phyloP scores from a whole-genome alignment of 1,284 basidiomycete species.

The Schizophyllum commune region DNA sequence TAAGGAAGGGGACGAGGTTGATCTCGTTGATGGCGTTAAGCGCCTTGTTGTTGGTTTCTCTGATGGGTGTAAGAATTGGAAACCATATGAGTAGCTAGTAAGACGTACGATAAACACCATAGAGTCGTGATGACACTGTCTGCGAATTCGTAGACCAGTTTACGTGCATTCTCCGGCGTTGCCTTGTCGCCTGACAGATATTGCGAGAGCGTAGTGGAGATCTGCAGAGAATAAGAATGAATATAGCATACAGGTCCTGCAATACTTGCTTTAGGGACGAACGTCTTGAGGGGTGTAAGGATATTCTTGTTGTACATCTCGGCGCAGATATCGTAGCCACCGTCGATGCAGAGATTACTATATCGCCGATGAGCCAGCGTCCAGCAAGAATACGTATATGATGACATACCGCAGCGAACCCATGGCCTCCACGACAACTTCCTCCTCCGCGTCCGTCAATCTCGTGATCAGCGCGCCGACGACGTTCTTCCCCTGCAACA shows the following conservation, averaged over 20 bases:
- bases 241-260: not conserved
- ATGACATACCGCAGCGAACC: constrained; percentile 69
- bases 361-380: not conserved
- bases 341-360: constrained; percentile 91
- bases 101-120: constrained; percentile 87
- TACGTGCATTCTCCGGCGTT: constrained; percentile 60
- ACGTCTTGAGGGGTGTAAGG: constrained; percentile 63
- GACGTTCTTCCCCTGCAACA: constrained; percentile 87
- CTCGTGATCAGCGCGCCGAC: constrained; percentile 82
- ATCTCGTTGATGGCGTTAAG: constrained; percentile 80
- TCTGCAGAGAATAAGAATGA: constrained; percentile 33
- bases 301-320: constrained; percentile 98
- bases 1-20: constrained; percentile 68
- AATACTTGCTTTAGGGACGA: constrained; percentile 63
- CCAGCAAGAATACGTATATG: not conserved
- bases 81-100: constrained; percentile 7
- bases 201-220: constrained; percentile 66
- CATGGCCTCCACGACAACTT: constrained; percentile 79
- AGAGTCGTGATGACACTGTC: constrained; percentile 88
- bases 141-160: constrained; percentile 77
- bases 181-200: constrained; percentile 53
- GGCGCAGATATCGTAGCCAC: constrained; percentile 86
- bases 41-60: constrained; percentile 89
- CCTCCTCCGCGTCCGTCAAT: constrained; percentile 77
- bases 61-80: constrained; percentile 30